Base-by-base conservation (phyloP, 495 filamentous ascomycete genomes). In the Tuber brumale region DNA sequence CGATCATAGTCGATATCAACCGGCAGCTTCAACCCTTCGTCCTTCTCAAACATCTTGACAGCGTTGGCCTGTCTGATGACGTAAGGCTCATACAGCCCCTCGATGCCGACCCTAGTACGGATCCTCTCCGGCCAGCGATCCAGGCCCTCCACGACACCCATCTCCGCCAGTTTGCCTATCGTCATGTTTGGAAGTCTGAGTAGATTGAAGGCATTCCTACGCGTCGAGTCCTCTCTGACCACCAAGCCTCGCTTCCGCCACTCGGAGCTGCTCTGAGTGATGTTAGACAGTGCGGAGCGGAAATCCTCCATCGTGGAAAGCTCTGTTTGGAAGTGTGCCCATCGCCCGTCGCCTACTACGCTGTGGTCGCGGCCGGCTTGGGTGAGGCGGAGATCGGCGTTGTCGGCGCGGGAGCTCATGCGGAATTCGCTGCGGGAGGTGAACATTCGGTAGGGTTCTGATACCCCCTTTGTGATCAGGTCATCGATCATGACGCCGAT, bases 401-500 rank as follows among this genome's bases (percentile, higher is more conserved):
- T 98, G 86, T 99, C 95, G 71, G 94, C 89, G 73, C 95, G 91
- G 14, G 93, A 89, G 45, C 90, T 91, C 87, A 99, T 94, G 71
- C 95, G 92, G 85, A 96, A 99, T 84, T 99, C 95, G 85, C 91
- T 94, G 74, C 95, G 91, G 27, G 93, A 93, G 12, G 95, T 98
- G 87, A 99, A 99, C 96, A 99, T 98, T 76, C 95, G 90, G 85
- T 99, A 99, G 0, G 95, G 95, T 84, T 99, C 95, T 14, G 92
- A 93, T 19, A 99, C 95, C 70, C 95, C 95, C 85, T 97, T 98
- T 44, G 95, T 99, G 84, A 97, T 90, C 69, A 99, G 90, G 83
- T 99, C 95, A 84, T 99, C 95, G 83, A 99, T 95, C 95, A 99
- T 97, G 85, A 99, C 91, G 72, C 95, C 95, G 83, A 99, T 97